These are phyloP conservation scores for Volvariella volvacea DNA, from an alignment of 1,284 basidiomycete species.

Conservation along the genomic window DNA sequence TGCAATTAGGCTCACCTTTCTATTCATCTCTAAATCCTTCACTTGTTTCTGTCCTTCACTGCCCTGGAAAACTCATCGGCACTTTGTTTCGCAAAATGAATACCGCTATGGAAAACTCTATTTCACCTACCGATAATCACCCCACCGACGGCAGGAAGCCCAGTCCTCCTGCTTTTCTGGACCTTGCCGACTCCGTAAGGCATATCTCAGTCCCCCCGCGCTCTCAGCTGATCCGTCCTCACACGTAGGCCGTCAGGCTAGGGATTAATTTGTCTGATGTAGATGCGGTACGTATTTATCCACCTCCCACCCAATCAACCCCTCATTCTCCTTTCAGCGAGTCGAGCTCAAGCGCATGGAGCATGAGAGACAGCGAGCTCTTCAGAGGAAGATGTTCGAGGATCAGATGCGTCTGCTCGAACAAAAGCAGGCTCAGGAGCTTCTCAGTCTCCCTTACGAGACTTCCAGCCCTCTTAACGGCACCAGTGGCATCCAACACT, in stretches of 20 bases:
- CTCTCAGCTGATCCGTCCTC: conserved; percentile 11
- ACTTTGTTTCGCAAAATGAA: conserved; percentile 56
- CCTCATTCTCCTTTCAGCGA: conserved; percentile 43
- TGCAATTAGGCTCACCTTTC: conserved; percentile 58
- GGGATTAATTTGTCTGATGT: conserved; percentile 79
- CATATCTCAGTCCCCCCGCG: conserved; percentile 14
- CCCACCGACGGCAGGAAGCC: conserved; percentile 68
- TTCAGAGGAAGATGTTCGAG: conserved; percentile 87
- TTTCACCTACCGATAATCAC: conserved; percentile 64
- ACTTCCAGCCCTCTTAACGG: conserved; percentile 24
- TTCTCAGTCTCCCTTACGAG: conserved; percentile 68
- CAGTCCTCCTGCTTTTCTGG: conserved; percentile 82
- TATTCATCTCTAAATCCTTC: conserved; percentile 44
- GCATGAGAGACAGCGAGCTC: conserved; percentile 79
- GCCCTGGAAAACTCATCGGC: conserved; percentile 46
- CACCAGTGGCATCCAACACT: conserved; percentile 46
- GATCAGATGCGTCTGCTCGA: conserved; percentile 91
- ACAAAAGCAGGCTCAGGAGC: conserved; percentile 83
- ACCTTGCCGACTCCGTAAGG: conserved; percentile 84
- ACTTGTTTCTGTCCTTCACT: conserved; percentile 51
- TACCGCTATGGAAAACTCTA: conserved; percentile 57
- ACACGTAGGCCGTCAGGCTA: conserved; percentile 63
- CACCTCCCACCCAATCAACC: conserved; percentile 5
- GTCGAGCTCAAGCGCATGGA: conserved; percentile 87
- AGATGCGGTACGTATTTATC: conserved; percentile 55